These are phyloP conservation scores for Colletotrichum lupini DNA, from an alignment of 2,329 filamentous ascomycete species.

Conservation along the genomic window DNA sequence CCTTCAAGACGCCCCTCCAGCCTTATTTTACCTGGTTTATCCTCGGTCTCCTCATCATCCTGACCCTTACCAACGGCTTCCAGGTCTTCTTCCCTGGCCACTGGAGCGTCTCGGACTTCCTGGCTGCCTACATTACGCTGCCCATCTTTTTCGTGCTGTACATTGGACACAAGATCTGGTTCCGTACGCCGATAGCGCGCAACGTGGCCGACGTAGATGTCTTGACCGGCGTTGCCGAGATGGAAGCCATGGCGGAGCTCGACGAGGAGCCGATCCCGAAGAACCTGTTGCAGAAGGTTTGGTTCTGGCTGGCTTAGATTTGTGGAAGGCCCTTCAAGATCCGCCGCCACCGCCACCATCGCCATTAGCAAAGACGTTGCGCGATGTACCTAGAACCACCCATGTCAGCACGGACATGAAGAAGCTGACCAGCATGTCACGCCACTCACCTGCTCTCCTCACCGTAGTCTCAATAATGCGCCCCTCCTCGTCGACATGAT, in stretches of 20 bases:
- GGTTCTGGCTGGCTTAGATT: conserved; percentile 65
- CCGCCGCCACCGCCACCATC: not conserved
- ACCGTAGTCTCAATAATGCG: conserved; percentile 30
- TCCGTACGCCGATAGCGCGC: conserved; percentile 55
- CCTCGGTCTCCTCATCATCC: conserved; percentile 66
- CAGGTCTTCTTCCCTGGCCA: conserved; percentile 75
- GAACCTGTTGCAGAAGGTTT: conserved; percentile 62
- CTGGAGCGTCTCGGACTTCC: conserved; percentile 72
- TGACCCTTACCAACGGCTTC: conserved; percentile 82
- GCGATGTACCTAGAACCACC: not conserved
- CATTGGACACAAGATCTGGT: conserved; percentile 67
- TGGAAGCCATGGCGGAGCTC: conserved; percentile 66
- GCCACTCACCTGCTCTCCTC: conserved; percentile 17
- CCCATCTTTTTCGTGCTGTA: conserved; percentile 72
- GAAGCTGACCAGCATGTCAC: not conserved
- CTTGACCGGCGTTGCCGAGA: conserved; percentile 69
- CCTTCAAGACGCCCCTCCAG: conserved; percentile 64
- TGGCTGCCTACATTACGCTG: conserved; percentile 72
- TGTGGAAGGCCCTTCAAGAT: not conserved
- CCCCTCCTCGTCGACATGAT: conserved; percentile 32
- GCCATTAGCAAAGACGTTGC: conserved; percentile 2
- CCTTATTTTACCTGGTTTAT: conserved; percentile 74
- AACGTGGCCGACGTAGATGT: conserved; percentile 64
- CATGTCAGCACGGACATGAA: not conserved
- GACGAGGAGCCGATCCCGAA: conserved; percentile 59